These are phyloP conservation scores for Neopestalotiopsis clavispora DNA, from an alignment of 2,329 filamentous ascomycete species.

Conservation along the genomic window DNA sequence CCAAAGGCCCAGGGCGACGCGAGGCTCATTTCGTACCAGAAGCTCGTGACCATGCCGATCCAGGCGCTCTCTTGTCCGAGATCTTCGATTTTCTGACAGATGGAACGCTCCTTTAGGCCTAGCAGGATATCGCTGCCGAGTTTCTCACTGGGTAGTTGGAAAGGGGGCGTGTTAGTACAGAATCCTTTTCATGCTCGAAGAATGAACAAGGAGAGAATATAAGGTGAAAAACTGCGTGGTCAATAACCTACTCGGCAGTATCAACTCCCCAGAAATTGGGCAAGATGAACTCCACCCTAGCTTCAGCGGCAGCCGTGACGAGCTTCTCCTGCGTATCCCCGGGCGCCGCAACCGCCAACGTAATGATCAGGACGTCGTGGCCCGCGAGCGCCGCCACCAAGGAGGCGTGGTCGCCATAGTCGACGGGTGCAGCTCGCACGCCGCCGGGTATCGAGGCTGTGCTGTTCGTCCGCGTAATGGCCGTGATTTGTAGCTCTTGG, in stretches of 20 bases:
- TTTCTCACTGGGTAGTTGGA: conserved; percentile 30
- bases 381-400: conserved; percentile 55
- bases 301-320: conserved; percentile 58
- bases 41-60: conserved; percentile 49
- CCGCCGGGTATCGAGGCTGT: conserved; percentile 47
- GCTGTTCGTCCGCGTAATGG: conserved; percentile 51
- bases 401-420: conserved; percentile 48
- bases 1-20: conserved; percentile 45
- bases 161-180: background rate
- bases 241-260: background rate
- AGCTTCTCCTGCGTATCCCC: conserved; percentile 53
- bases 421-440: conserved; percentile 45
- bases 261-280: conserved; percentile 41
- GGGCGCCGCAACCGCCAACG: conserved; percentile 48
- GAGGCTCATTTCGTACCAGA: conserved; percentile 61
- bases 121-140: conserved; percentile 39
- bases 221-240: too few relatives aligned
- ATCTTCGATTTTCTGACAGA: conserved; percentile 43
- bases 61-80: conserved; percentile 45
- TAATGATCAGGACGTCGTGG: conserved; percentile 64
- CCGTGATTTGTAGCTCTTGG: conserved; percentile 48
- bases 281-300: conserved; percentile 59
- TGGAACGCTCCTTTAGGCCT: conserved; percentile 26
- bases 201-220: background rate
- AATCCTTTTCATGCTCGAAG: background rate